A percentile compares a stretch with the other conserved stretches of the same genome.
Conservation (phyloP, 345 rosid genomes). For the Acer negundo region DNA sequence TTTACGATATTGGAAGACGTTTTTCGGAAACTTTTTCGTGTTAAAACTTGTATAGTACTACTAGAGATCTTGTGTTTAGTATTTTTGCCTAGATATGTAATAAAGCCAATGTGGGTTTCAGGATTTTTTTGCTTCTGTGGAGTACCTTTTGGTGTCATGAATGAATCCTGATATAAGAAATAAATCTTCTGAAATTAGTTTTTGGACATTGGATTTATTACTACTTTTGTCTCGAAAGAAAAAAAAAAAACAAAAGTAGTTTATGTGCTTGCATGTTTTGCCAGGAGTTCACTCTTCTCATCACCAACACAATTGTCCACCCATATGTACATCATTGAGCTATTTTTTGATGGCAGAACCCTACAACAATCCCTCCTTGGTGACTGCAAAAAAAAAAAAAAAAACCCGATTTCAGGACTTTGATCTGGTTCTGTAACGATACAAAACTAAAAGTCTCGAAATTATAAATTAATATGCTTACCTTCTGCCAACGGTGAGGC, state of each 20-base stretch:
- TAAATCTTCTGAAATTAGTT: conserved; percentile 10
- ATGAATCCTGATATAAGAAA: not conserved
- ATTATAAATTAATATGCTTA: conserved; percentile 4
- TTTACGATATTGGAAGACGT: not conserved
- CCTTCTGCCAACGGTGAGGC: conserved; percentile 68
- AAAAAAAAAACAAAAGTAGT: conserved; percentile 1
- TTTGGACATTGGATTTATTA: conserved; percentile 4
- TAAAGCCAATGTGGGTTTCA: not conserved
- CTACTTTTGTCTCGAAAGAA: conserved; percentile 6
- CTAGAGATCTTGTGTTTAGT: not conserved
- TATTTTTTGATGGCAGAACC: conserved; percentile 57
- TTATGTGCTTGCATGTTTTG: not conserved
- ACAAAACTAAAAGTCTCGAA: no score
- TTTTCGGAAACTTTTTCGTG: not conserved
- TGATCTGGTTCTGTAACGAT: no score
- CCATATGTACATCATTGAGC: conserved; percentile 58
- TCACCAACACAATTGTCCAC: conserved; percentile 67
- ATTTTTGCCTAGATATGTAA: not conserved
- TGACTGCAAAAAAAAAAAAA: conserved; percentile 55
- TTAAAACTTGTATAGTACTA: not conserved
- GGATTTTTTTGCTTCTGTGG: conserved; percentile 16
- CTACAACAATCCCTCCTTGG: conserved; percentile 87
- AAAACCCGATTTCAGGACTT: no score
- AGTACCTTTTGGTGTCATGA: not conserved
- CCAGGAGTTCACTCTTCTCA: conserved; percentile 57